Evolutionary conservation across 2,329 filamentous ascomycete species (phyloP).

Genomic region (Neonectria hederae): DNA sequence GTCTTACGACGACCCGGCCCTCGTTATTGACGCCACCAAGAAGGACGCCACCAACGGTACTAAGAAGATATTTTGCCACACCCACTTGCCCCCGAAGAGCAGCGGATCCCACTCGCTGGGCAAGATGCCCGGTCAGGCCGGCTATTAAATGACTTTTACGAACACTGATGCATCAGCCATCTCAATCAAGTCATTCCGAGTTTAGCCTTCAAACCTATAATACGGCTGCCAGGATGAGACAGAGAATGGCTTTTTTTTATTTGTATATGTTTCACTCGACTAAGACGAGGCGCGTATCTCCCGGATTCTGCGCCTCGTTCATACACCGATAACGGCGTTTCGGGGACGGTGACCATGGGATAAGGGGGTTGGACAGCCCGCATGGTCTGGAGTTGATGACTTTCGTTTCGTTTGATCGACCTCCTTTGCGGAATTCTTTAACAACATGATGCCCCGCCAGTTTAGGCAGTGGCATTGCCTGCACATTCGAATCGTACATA

Average conservation of each 20-base stretch:
- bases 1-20: conserved; percentile 70
- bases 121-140: conserved; percentile 65
- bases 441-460: conserved; percentile 1
- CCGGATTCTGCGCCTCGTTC: conserved; percentile 13
- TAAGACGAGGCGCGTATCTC: conserved; percentile 5
- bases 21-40: conserved; percentile 70
- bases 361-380: conserved; percentile 24
- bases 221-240: conserved; percentile 13
- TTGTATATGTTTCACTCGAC: conserved; percentile 17
- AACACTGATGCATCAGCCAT: conserved; percentile 29
- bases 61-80: conserved; percentile 67
- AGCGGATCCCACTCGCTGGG: conserved; percentile 59
- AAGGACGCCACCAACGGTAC: conserved; percentile 55
- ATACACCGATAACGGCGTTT: conserved; percentile 39
- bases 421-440: conserved; percentile 10
- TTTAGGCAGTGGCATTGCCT: neutral
- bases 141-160: conserved; percentile 54
- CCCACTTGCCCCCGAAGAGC: conserved; percentile 61
- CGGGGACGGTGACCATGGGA: conserved; percentile 29
- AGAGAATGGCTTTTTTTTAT: conserved; percentile 7
- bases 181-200: neutral
- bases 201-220: conserved; percentile 16
- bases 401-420: conserved; percentile 26
- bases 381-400: conserved; percentile 40
- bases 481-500: conserved; percentile 17